Evolutionary conservation across 352 stramenopile species (phyloP).

Genomic region (Globisporangium nodosum): DNA sequence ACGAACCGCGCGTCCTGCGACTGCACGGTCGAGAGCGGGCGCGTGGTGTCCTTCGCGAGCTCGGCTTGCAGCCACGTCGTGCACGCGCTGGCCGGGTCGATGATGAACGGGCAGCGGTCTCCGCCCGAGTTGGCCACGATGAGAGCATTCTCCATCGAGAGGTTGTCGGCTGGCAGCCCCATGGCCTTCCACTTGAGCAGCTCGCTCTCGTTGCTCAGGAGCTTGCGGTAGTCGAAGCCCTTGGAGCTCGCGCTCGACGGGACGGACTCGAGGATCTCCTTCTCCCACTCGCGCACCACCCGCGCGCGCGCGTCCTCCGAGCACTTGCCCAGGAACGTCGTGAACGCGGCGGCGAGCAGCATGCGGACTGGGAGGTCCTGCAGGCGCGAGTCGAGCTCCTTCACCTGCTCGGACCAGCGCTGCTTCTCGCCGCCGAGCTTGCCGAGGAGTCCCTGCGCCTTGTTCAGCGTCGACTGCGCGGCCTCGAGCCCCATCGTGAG

Average conservation of each 20-base stretch:
- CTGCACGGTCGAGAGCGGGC: conserved; percentile 86
- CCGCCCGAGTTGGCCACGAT: conserved; percentile 77
- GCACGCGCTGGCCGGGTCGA: conserved; percentile 89
- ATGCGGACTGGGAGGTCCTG: conserved; percentile 86
- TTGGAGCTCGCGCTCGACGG: conserved; percentile 17
- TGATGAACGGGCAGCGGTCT: conserved; percentile 91
- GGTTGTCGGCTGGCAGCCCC: conserved; percentile 87
- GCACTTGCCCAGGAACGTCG: conserved; percentile 91
- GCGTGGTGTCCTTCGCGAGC: conserved; percentile 76
- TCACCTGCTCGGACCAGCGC: conserved; percentile 89
- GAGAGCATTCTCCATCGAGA: conserved; percentile 94
- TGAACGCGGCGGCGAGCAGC: conserved; percentile 90
- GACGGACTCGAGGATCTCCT: conserved; percentile 38
- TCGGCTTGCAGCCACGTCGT: conserved; percentile 89
- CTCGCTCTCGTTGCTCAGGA: conserved; percentile 91
- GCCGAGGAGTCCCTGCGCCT: conserved; percentile 86
- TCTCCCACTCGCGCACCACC: conserved; percentile 80
- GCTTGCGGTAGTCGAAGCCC: conserved; percentile 79
- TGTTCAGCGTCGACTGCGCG: conserved; percentile 88
- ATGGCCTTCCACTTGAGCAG: conserved; percentile 92
- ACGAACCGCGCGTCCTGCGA: conserved; percentile 85
- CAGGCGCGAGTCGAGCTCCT: conserved; percentile 74
- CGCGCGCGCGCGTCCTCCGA: conserved; percentile 81
- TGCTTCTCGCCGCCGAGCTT: conserved; percentile 91
- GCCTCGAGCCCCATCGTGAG: conserved; percentile 83